These are phyloP conservation scores for Chlorella ohadii DNA, from an alignment of 139 green algal genomes.

Conservation along the genomic window DNA sequence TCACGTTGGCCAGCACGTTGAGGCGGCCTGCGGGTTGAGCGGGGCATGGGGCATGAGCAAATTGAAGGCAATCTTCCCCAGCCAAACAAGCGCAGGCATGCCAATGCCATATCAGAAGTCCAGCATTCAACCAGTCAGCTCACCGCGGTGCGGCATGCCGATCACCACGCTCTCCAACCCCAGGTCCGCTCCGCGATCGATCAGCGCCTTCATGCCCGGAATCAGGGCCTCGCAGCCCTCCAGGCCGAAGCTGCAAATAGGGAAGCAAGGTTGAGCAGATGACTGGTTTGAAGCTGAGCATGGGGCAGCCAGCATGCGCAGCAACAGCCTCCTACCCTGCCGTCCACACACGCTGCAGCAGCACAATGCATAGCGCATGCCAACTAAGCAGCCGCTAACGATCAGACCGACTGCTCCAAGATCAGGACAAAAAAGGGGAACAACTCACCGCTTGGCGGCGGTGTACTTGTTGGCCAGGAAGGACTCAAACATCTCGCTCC, in stretches of 20 bases:
- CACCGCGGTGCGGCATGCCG: slow-evolving; percentile 91
- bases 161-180: slow-evolving; percentile 90
- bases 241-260: slow-evolving; percentile 74
- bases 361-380: too few species aligned
- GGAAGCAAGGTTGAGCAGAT: neutral
- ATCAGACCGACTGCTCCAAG: too few species aligned
- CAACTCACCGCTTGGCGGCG: slow-evolving; percentile 76
- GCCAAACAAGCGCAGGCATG: too few species aligned
- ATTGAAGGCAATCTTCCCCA: too few species aligned
- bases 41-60: neutral
- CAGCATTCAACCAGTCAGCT: too few species aligned
- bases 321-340: too few species aligned
- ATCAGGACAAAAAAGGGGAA: too few species aligned
- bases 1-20: slow-evolving; percentile 98
- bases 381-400: too few species aligned
- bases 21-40: slow-evolving; percentile 76
- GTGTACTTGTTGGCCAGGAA: slow-evolving; percentile 97
- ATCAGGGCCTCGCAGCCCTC: slow-evolving; percentile 96
- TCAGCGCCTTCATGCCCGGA: slow-evolving; percentile 96
- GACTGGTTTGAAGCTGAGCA: neutral
- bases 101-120: too few species aligned
- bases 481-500: slow-evolving; percentile 96
- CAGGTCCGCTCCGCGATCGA: slow-evolving; percentile 90
- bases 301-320: too few species aligned
- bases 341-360: too few species aligned